Evolutionary conservation across 805 yeast genomes (phyloP), one percentile per base, ranked within the genome.

Genomic region (Wickerhamiella shivajii): DNA sequence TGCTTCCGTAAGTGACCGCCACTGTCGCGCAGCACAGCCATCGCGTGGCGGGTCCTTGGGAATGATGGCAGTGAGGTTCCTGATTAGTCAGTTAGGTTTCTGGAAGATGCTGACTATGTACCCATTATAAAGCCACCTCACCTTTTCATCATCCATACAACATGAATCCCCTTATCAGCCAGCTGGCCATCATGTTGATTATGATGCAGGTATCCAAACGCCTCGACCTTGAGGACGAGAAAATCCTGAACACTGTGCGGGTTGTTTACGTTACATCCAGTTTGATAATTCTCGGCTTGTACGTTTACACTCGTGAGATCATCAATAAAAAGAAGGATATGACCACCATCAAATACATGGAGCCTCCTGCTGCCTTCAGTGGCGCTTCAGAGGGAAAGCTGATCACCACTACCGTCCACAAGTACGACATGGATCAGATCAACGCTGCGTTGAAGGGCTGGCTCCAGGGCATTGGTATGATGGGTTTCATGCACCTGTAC

Each of bases 401-500:
- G 40, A 78, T 79, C 42, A 80, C 87, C 44, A 83, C 95, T 45
- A 87, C 97, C 34, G 83, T 84, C 44, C 81, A 74, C 66, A 95
- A 90, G 49, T 90, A 90, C 66, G 98, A 90, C 60, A 69, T 85
- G 56, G 68, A 74, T 53, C 95, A 87, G 64, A 69, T 87, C 41
- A 74, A 79, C 57, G 40, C 71, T 33, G 74, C 83, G 39, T 68
- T 85, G 59, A 83, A 79, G 61, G 72, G 92, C 44, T 70, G 83
- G 45, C 74, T 77, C 67, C 79, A 92, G 43, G 78, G 92, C 44
- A 55, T 85, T 47, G 95, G 93, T 50, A 83, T 90, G 93, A 85
- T 90, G 85, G 93, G 77, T 17, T 79, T 87, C 74, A 85, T 87
- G 97, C 98, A 90, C 61, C 53, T 90, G 42, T 87, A 87, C 73